Evolutionary conservation across 257 asterid species (phyloP).

Genomic region (Ilex asprella): DNA sequence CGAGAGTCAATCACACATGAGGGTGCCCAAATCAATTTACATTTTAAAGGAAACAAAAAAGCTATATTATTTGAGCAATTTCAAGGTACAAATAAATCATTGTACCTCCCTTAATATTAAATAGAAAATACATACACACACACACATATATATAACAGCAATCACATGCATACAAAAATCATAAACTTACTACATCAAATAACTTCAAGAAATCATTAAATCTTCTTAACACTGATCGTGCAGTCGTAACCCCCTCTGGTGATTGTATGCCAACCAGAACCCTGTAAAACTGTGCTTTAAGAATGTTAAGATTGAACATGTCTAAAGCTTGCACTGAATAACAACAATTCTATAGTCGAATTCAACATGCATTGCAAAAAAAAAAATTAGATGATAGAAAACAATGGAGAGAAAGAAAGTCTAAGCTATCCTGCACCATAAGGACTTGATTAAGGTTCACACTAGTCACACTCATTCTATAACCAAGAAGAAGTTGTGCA

Average conservation of each 20-base stretch:
- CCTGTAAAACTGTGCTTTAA: conserved; percentile 88
- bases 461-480: not conserved
- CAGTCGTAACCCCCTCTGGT: conserved; percentile 76
- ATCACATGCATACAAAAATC: not conserved
- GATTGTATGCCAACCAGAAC: conserved; percentile 89
- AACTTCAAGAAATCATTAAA: conserved; percentile 91
- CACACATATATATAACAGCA: no score
- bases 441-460: conserved; percentile 3
- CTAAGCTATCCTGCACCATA: conserved; percentile 9
- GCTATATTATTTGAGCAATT: not conserved
- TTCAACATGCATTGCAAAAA: not conserved
- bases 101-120: no score
- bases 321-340: conserved; percentile 11
- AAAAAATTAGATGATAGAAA: not conserved
- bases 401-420: not conserved
- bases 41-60: not conserved
- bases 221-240: conserved; percentile 82
- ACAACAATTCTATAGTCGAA: conserved; percentile 1
- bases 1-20: conserved; percentile 17
- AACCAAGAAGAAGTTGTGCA: not conserved
- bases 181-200: conserved; percentile 74
- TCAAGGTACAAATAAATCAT: not conserved
- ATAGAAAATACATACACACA: no score
- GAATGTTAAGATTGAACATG: conserved; percentile 27
- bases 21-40: not conserved